Percentiles rank a stretch among this genome's conserved stretches.
phyloP scores from a whole-genome alignment of 441 rosid species.

The Populus trichocarpa region DNA sequence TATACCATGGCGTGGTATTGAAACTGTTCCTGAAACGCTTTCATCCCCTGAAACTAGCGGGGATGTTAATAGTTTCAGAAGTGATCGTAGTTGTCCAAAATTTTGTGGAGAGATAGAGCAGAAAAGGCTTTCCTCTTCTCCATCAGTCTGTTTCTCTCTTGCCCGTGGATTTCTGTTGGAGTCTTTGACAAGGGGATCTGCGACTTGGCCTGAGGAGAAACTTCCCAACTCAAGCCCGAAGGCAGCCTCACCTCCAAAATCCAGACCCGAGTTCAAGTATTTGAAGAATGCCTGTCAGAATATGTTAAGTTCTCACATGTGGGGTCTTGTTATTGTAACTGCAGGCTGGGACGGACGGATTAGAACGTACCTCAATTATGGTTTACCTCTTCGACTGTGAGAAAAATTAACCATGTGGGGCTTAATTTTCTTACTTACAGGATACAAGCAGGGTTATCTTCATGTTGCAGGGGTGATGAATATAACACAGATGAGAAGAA shows the following conservation, averaged over 20 bases:
- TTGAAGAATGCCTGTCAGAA: conserved; percentile 66
- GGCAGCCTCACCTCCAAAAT: conserved; percentile 31
- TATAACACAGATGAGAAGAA: background rate
- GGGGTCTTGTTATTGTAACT: conserved; percentile 94
- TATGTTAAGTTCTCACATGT: conserved; percentile 56
- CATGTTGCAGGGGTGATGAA: background rate
- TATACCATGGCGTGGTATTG: conserved; percentile 80
- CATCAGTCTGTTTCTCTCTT: conserved; percentile 49
- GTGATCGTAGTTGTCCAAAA: conserved; percentile 14
- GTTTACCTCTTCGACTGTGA: conserved; percentile 58
- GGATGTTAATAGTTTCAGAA: conserved; percentile 10
- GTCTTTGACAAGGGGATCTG: conserved; percentile 67
- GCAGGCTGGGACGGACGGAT: conserved; percentile 98
- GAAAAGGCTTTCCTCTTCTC: conserved; percentile 21
- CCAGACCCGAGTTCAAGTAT: conserved; percentile 47
- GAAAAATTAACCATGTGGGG: background rate
- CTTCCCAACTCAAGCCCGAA: conserved; percentile 47
- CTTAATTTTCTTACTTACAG: background rate
- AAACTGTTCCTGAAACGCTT: conserved; percentile 20
- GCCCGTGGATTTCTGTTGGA: conserved; percentile 59
- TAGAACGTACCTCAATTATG: conserved; percentile 85
- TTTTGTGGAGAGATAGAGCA: conserved; percentile 25
- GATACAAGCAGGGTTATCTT: background rate
- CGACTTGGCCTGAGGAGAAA: conserved; percentile 97
- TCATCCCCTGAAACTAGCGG: conserved; percentile 15